Conservation (phyloP, 2,329 filamentous ascomycete species). For the Aureobasidium zeae region DNA sequence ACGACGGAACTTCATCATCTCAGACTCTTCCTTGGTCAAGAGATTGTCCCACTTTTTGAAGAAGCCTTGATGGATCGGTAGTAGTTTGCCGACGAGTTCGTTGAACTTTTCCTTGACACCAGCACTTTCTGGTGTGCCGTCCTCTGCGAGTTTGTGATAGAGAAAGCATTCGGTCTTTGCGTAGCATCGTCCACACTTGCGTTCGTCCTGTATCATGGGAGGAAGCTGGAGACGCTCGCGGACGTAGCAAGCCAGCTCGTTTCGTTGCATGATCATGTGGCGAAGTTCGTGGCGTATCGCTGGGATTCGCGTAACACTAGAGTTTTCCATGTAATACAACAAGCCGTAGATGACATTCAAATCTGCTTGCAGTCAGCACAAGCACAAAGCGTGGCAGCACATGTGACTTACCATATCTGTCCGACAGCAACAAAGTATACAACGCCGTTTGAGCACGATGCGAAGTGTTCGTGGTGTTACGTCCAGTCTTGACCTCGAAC, state of each 20-base stretch:
- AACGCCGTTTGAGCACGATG: slow-evolving; percentile 91
- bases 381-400: neutral
- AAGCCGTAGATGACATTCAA: slow-evolving; percentile 83
- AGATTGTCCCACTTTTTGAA: slow-evolving; percentile 93
- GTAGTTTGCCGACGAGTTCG: slow-evolving; percentile 54
- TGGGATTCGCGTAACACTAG: slow-evolving; percentile 75
- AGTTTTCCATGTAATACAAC: slow-evolving; percentile 89
- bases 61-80: slow-evolving; percentile 56
- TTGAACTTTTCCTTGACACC: slow-evolving; percentile 75
- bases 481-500: slow-evolving; percentile 92
- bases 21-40: slow-evolving; percentile 87
- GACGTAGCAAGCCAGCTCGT: slow-evolving; percentile 76
- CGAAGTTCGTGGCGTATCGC: slow-evolving; percentile 79
- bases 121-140: slow-evolving; percentile 71
- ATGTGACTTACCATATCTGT: slow-evolving; percentile 60
- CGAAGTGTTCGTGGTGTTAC: slow-evolving; percentile 62
- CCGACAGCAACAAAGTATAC: slow-evolving; percentile 84
- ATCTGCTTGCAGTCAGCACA: slow-evolving; percentile 42
- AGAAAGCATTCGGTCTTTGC: slow-evolving; percentile 85
- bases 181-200: slow-evolving; percentile 79
- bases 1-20: slow-evolving; percentile 73
- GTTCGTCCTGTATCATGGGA: slow-evolving; percentile 72
- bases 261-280: slow-evolving; percentile 95
- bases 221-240: slow-evolving; percentile 75
- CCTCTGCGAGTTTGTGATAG: slow-evolving; percentile 83